A percentile compares a stretch with the other conserved stretches of the same genome.
Conservation (phyloP, 495 filamentous ascomycete species). For the Aspergillus saccharolyticus region DNA sequence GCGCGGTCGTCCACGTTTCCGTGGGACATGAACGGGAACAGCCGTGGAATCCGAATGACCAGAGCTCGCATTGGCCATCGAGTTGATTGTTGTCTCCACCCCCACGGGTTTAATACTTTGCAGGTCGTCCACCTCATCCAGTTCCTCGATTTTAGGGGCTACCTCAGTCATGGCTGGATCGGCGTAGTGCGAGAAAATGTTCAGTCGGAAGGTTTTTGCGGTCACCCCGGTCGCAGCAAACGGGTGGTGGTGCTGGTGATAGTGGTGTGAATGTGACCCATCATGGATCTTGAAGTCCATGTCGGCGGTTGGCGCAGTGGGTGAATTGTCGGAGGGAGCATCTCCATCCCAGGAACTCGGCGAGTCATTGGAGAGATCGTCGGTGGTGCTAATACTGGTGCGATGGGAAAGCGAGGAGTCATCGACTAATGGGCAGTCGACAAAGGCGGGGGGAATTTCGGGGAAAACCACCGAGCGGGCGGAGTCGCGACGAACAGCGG, state of each 20-base stretch:
- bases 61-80: conserved; percentile 17
- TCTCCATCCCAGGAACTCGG: conserved; percentile 32
- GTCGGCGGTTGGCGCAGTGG: conserved; percentile 21
- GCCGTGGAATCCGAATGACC: conserved; percentile 24
- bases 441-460: conserved; percentile 20
- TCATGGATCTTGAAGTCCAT: conserved; percentile 20
- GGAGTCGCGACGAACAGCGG: conserved; percentile 14
- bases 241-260: conserved; percentile 5
- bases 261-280: conserved; percentile 7
- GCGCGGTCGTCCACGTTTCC: conserved; percentile 71
- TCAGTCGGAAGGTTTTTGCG: conserved; percentile 20
- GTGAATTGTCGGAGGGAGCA: conserved; percentile 21
- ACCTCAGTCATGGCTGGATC: conserved; percentile 22
- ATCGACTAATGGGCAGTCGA: conserved; percentile 24
- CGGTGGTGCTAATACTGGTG: conserved; percentile 34
- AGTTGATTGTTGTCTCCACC: conserved; percentile 18
- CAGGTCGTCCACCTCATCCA: conserved; percentile 38
- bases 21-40: conserved; percentile 38
- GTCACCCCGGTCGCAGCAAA: conserved; percentile 14
- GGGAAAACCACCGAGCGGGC: conserved; percentile 20
- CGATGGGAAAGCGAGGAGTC: conserved; percentile 28
- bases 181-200: conserved; percentile 16
- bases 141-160: conserved; percentile 41
- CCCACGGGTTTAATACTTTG: conserved; percentile 33
- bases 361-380: conserved; percentile 36